Base-by-base conservation (phyloP, 495 filamentous ascomycete genomes). In the Aspergillus incahuasiensis region DNA sequence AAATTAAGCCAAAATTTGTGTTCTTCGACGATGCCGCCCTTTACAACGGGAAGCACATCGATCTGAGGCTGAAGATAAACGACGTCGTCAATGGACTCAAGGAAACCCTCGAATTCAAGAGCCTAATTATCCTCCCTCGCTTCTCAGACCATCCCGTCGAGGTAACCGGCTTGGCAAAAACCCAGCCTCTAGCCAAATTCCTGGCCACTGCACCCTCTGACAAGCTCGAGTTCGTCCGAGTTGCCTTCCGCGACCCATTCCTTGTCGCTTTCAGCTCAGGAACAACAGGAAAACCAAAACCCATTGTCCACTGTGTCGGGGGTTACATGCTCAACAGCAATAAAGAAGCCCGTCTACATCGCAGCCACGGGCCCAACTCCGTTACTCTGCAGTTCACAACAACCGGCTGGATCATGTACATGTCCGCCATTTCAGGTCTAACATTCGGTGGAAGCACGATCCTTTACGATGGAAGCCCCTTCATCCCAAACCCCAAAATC, bases 401-500 rank as follows among this genome's bases (percentile, higher is more conserved):
- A 41, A 89, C 86, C 0, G 88, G 89, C 6, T 92, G 89, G 89
- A 91, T 92, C 63, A 92, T 92, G 88, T 92, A 92, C 67, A 68
- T 89, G 28, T 65, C 78, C 18, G 75, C 74, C 46, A 68, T 87
- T 16, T 68, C 70, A 28, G 68, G 70, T 3, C 71, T 90, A 13
- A 62, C 86, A 0, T 63, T 68, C 21, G 87, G 88, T 7, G 74
- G 74, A 0, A 74, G 80, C 28, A 67, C 80, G 8, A 64, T 92
- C 43, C 65, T 90, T 6, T 92, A 91, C 66, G 89, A 92, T 65
- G 88, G 89, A 13, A 87, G 82, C 3, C 89, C 88, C 5, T 90
- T 92, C 67, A 70, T 82, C 47, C 88, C 88, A 0, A 78, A 84
- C 61, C 65, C 81, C 7, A 72, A 64, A 34, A 76, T 83, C 13